Base-by-base conservation (phyloP, 352 stramenopile species). In the Pythium plurisporium region DNA sequence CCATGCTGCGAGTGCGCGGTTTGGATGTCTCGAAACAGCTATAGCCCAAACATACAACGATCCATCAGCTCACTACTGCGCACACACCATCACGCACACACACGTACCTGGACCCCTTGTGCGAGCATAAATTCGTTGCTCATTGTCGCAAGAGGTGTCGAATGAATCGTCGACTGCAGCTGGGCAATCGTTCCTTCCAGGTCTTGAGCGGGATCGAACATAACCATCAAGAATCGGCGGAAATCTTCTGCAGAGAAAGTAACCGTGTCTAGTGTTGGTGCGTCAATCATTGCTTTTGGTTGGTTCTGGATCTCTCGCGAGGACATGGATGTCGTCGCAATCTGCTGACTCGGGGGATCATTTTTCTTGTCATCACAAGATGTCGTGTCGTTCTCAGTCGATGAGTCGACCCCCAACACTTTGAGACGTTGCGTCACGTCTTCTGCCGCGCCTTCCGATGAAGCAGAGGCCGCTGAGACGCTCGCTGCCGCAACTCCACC, bases 111-210 rank as follows among this genome's bases (percentile, higher is more conserved):
- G 33, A 93, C 72, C 23, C 69, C 74, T 20, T 55, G 46, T 12
- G 70, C 63, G 22, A 93, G 53, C 17, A 65, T 64, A 38, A 93
- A 82, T 33, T 93, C 79, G 23, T 71, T 73, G 51, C 73, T 89
- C 69, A 86, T 85, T 3, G 58, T 76, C 12, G 68, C 64, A 11
- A 87, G 47, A 12, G 74, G 38, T 10, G 42, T 66, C 60, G 70
- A 64, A 12, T 49, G 52, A 20, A 88, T 49, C 46, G 67, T 59
- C 23, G 51, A 58, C 48, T 71, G 56, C 26, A 88, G 70, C 29
- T 74, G 63, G 45, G 72, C 55, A 40, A 90, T 62, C 37, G 65
- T 80, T 38, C 65, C 82, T 44, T 82, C 58, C 7, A 93, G 47
- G 41, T 93, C 79, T 58, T 86, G 66, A 0, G 70, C 67, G 0